Evolutionary conservation across 345 rosid species (phyloP).

Genomic region (Pistacia atlantica): DNA sequence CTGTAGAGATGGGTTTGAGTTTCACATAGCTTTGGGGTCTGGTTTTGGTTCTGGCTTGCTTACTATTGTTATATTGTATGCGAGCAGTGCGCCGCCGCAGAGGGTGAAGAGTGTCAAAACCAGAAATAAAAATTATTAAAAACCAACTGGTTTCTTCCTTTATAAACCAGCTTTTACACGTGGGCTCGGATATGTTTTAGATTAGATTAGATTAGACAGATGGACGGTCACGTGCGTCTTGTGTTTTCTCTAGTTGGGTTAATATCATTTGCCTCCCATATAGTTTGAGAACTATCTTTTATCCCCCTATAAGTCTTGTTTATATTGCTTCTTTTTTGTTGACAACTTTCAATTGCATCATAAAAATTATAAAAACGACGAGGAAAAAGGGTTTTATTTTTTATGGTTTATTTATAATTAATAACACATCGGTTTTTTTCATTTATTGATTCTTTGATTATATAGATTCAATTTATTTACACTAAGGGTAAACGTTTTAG

Average conservation of each 20-base stretch:
- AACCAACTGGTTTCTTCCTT: neutral
- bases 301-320: no score
- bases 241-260: slow-evolving; percentile 3
- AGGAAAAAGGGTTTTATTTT: no score
- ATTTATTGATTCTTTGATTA: no score
- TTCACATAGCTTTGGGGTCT: neutral
- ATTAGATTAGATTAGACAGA: neutral
- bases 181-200: neutral
- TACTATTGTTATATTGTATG: neutral
- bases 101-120: neutral
- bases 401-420: no score
- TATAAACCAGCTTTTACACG: neutral
- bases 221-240: slow-evolving; percentile 27
- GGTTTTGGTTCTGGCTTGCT: slow-evolving; percentile 6
- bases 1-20: no score
- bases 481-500: no score
- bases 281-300: no score
- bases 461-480: no score
- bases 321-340: no score
- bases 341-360: no score
- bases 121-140: neutral
- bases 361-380: no score
- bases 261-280: neutral
- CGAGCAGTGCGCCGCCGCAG: slow-evolving; percentile 26
- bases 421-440: no score